These are phyloP conservation scores for Arthrinium puccinioides DNA, from an alignment of 2,329 filamentous ascomycete genomes.

Conservation along the genomic window DNA sequence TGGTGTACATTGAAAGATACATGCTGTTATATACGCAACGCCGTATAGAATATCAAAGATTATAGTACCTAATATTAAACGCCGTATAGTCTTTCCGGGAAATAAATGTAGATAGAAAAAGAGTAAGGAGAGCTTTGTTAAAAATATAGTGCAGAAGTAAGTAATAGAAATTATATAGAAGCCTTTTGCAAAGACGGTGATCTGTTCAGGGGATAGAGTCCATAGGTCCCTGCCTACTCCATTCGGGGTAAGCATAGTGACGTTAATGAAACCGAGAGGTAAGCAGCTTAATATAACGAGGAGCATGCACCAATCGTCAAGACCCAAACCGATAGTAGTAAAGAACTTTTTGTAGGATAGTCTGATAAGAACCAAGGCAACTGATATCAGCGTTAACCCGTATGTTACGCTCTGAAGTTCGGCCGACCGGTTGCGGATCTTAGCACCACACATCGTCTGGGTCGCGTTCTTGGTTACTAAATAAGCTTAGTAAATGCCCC, in stretches of 20 bases:
- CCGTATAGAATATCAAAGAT: slow-evolving; percentile 15
- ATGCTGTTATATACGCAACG: slow-evolving; percentile 12
- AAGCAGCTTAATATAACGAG: slow-evolving; percentile 3
- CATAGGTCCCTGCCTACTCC: slow-evolving; percentile 16
- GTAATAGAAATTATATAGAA: slow-evolving; percentile 14
- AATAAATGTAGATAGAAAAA: slow-evolving; percentile 29
- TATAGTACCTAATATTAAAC: slow-evolving; percentile 4
- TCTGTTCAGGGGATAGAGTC: slow-evolving; percentile 12
- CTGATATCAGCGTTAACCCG: slow-evolving; percentile 4
- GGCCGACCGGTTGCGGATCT: slow-evolving; percentile 4
- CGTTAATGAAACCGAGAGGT: slow-evolving; percentile 6
- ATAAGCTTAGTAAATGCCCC: neutral
- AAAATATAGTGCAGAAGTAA: slow-evolving; percentile 12
- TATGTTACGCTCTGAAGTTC: slow-evolving; percentile 5
- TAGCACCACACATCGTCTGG: slow-evolving; percentile 7
- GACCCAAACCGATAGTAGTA: slow-evolving; percentile 1
- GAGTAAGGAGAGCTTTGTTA: slow-evolving; percentile 28
- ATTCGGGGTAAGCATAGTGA: slow-evolving; percentile 1
- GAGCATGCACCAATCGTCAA: slow-evolving; percentile 6
- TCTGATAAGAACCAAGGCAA: slow-evolving; percentile 5
- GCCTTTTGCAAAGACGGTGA: slow-evolving; percentile 13
- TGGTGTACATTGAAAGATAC: slow-evolving; percentile 23
- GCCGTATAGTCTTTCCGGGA: slow-evolving; percentile 10
- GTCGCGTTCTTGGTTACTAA: slow-evolving; percentile 10
- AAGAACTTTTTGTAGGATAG: slow-evolving; percentile 8